Evolutionary conservation across 345 rosid species (phyloP).

Genomic region (Populus deltoides): DNA sequence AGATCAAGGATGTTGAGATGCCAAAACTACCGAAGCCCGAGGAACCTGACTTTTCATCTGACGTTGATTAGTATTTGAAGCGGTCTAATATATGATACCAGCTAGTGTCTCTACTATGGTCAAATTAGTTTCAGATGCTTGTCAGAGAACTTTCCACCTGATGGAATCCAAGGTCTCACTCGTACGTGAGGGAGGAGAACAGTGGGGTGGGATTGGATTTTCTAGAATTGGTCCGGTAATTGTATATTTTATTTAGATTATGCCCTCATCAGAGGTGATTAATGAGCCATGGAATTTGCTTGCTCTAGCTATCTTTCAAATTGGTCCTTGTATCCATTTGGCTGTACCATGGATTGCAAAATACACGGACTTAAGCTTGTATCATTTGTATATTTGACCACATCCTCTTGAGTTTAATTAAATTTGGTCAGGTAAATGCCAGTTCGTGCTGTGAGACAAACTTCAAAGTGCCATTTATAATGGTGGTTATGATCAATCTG

Average conservation of each 20-base stretch:
- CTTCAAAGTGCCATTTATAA: neutral
- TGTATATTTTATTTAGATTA: neutral
- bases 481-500: neutral
- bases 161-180: neutral
- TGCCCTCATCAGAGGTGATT: neutral
- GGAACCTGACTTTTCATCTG: slow-evolving; percentile 81
- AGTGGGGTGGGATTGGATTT: neutral
- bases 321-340: neutral
- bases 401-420: neutral
- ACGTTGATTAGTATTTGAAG: slow-evolving; percentile 10
- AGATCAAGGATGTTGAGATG: slow-evolving; percentile 58
- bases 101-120: neutral
- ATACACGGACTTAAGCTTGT: neutral
- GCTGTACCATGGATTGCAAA: neutral
- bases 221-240: neutral
- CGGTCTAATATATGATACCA: neutral
- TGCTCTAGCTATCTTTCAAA: neutral
- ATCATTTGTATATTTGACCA: neutral
- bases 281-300: neutral
- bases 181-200: no score
- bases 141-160: neutral
- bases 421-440: neutral
- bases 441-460: neutral
- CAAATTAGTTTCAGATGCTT: neutral
- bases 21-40: slow-evolving; percentile 77